Evolutionary conservation across 768 basidiomycete genomes (phyloP), one percentile per base, ranked within the genome.

Genomic region (Tylopilus rubrobrunneus): DNA sequence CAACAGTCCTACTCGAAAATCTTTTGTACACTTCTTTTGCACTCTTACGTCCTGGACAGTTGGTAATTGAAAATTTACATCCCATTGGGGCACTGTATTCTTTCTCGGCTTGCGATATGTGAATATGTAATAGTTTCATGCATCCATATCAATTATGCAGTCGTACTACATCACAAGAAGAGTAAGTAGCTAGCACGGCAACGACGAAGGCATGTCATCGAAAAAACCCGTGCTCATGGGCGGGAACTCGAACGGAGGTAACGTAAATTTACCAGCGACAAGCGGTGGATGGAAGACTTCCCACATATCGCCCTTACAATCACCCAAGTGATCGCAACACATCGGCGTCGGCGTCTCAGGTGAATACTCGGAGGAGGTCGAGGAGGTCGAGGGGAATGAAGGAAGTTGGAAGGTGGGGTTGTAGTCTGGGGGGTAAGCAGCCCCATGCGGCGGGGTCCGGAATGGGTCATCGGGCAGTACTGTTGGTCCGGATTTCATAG

Each of bases 321-420:
- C 62, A 14, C 64, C 66, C 41, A 54, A 25, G 49, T 67, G 64
- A 47, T 56, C 44, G 3, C 63, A 68, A 23, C 41, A 52, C 59
- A 59, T 67, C 4, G 66, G 66, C 8, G 66, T 66, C 12, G 66
- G 66, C 28, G 66, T 68, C 33, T 67, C 66, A 0, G 64, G 66
- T 4, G 33, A 40, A 17, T 50, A 54, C n/a, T 42, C 15, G 31
- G 8, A 1, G 6, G 51, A 33, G 7, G 29, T 34, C 37, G 42
- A 21, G 40, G 17, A 41, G 2, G 36, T 2, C 5, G 47, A 7
- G 5, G 62, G 57, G 8, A 57, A 50, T 8, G 58, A 33, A 4
- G 65, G 57, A 12, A 65, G 55, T 44, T 41, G 56, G 44, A 63
- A 66, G 5, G 51, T 34, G 28, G 45, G 49, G 45, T 46, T 31